phyloP scores from a whole-genome alignment of 306 rosid species.

The Myrica gale region DNA sequence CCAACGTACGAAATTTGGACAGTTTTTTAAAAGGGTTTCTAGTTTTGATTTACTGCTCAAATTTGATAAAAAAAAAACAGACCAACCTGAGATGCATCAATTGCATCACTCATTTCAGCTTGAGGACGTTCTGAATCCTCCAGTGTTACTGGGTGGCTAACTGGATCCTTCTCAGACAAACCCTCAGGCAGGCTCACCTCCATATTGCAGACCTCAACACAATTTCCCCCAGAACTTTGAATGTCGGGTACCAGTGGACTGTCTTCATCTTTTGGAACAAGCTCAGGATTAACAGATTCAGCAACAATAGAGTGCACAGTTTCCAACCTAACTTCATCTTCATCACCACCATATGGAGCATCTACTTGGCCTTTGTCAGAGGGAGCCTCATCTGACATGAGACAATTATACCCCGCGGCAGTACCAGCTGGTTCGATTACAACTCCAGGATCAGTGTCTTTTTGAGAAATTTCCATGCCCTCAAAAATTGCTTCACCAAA shows the following conservation, averaged over 20 bases:
- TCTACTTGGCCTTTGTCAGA: constrained; percentile 13
- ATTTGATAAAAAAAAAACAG: constrained; percentile 5
- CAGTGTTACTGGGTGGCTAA: constrained; percentile 8
- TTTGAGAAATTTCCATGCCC: constrained; percentile 12
- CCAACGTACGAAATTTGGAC: not conserved
- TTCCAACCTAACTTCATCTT: constrained; percentile 8
- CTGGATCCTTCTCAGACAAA: constrained; percentile 17
- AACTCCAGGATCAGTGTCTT: constrained; percentile 15
- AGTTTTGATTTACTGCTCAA: constrained; percentile 1
- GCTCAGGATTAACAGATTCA: constrained; percentile 12
- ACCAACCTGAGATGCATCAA: constrained; percentile 35
- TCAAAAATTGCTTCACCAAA: constrained; percentile 23
- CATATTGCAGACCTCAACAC: constrained; percentile 29
- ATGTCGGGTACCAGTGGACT: constrained; percentile 10
- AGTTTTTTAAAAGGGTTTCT: not conserved
- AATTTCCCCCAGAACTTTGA: constrained; percentile 13
- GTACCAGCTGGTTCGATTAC: constrained; percentile 18
- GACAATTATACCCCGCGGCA: not conserved
- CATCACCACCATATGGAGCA: not conserved
- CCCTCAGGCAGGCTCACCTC: constrained; percentile 29
- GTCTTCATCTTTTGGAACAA: constrained; percentile 16
- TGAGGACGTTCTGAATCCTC: constrained; percentile 23
- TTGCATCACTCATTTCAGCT: constrained; percentile 18
- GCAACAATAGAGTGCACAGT: not conserved
- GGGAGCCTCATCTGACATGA: not conserved